Conservation (phyloP, 2,329 filamentous ascomycete genomes). For the Didymosphaeria variabile region DNA sequence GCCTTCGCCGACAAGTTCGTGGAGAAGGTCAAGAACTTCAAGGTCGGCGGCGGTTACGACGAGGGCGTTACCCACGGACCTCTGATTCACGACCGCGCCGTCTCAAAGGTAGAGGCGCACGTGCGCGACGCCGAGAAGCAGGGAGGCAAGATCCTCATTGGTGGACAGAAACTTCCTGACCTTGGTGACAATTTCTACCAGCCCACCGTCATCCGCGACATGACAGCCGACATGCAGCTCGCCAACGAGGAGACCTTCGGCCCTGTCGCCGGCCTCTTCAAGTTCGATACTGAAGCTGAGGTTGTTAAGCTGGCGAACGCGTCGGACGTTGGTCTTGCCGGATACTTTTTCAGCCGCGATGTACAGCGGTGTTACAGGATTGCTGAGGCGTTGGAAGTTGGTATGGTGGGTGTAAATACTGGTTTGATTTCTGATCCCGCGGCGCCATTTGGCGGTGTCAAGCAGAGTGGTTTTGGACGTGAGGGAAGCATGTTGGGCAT, state of each 20-base stretch:
- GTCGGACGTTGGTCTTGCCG: slow-evolving; percentile 86
- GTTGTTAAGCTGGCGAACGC: slow-evolving; percentile 85
- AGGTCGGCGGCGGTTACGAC: slow-evolving; percentile 77
- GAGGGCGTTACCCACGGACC: slow-evolving; percentile 79
- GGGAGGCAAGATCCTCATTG: slow-evolving; percentile 43
- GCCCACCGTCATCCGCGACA: slow-evolving; percentile 86
- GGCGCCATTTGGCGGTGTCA: slow-evolving; percentile 59
- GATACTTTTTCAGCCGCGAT: slow-evolving; percentile 85
- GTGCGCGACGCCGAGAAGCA: slow-evolving; percentile 46
- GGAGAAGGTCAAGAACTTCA: slow-evolving; percentile 76
- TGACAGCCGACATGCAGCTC: slow-evolving; percentile 86
- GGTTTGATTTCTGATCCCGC: slow-evolving; percentile 60
- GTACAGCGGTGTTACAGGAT: slow-evolving; percentile 67
- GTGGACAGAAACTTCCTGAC: slow-evolving; percentile 75
- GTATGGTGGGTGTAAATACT: slow-evolving; percentile 77
- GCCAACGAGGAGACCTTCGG: slow-evolving; percentile 94
- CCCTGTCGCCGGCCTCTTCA: slow-evolving; percentile 88
- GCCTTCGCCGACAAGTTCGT: slow-evolving; percentile 74
- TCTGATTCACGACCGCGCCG: slow-evolving; percentile 82
- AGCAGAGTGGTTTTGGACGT: slow-evolving; percentile 61
- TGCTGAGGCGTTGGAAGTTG: slow-evolving; percentile 76
- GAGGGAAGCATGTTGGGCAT: slow-evolving; percentile 62
- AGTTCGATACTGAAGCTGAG: slow-evolving; percentile 87
- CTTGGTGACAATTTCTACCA: slow-evolving; percentile 88
- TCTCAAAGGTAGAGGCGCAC: slow-evolving; percentile 49